These are phyloP conservation scores for Schrenkiella parvula DNA, from an alignment of 345 rosid genomes.

Conservation along the genomic window DNA sequence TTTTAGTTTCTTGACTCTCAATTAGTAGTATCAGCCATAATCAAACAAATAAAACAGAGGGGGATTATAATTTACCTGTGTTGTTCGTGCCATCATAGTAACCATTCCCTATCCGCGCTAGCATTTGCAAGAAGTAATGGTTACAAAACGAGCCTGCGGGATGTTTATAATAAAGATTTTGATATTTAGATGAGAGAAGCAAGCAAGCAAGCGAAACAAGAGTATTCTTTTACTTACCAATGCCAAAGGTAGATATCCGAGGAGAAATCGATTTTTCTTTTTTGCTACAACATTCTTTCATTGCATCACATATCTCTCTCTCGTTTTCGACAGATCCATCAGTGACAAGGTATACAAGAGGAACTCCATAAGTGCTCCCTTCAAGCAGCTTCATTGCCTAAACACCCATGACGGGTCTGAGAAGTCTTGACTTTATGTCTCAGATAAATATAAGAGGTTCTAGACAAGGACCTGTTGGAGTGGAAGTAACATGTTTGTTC, in stretches of 20 bases:
- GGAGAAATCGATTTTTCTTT: conserved; percentile 49
- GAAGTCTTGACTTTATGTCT: conserved; percentile 24
- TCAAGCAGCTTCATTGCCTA: conserved; percentile 80
- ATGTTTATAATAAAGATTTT: conserved; percentile 4
- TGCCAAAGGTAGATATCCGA: conserved; percentile 80
- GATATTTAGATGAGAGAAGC: background rate
- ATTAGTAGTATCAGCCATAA: background rate
- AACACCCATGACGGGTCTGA: conserved; percentile 8
- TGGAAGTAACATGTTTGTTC: conserved; percentile 69
- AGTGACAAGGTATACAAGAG: conserved; percentile 77
- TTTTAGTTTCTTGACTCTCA: conserved; percentile 2
- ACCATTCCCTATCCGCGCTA: conserved; percentile 77
- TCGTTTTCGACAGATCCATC: conserved; percentile 92
- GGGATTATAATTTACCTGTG: conserved; percentile 40
- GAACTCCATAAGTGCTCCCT: conserved; percentile 49
- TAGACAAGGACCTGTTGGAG: conserved; percentile 58
- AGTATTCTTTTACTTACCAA: conserved; percentile 44
- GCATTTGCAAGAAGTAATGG: conserved; percentile 81
- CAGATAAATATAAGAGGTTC: background rate
- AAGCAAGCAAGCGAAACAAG: background rate
- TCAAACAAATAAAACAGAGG: background rate
- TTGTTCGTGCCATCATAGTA: conserved; percentile 59
- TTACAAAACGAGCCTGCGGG: conserved; percentile 72
- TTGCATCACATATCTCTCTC: conserved; percentile 61
- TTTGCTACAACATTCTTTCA: conserved; percentile 42